Conservation (phyloP, 768 basidiomycete species). For the Lepiota venenata region DNA sequence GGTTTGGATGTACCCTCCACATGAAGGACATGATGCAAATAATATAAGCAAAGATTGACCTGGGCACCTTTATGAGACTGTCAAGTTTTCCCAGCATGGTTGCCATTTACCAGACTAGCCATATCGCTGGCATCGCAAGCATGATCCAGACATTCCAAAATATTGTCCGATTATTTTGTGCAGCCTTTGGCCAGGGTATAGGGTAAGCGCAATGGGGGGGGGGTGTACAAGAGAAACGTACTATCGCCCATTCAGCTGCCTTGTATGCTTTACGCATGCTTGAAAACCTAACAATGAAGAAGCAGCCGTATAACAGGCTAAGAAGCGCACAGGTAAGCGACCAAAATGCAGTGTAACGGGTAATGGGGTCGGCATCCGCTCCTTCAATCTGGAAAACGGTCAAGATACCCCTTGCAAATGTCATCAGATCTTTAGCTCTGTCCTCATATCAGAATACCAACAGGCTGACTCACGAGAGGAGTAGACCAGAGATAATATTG, state of each 20-base stretch:
- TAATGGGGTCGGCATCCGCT: conserved; percentile 46
- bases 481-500: conserved; percentile 14
- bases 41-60: conserved; percentile 23
- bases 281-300: conserved; percentile 58
- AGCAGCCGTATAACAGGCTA: conserved; percentile 56
- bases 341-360: conserved; percentile 48
- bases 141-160: conserved; percentile 14
- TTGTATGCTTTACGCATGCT: conserved; percentile 59
- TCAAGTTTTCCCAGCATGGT: background rate
- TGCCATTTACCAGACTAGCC: conserved; percentile 3
- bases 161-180: conserved; percentile 3
- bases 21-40: conserved; percentile 24
- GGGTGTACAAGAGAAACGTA: background rate
- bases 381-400: conserved; percentile 26
- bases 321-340: conserved; percentile 55
- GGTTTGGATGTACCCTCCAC: conserved; percentile 18
- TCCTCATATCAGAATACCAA: background rate
- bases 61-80: background rate
- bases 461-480: background rate
- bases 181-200: background rate
- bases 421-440: background rate
- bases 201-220: background rate
- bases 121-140: conserved; percentile 10
- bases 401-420: conserved; percentile 21
- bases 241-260: conserved; percentile 56